These are phyloP conservation scores for Fusarium sp. DNA, from an alignment of 2,329 filamentous ascomycete species.

Conservation along the genomic window DNA sequence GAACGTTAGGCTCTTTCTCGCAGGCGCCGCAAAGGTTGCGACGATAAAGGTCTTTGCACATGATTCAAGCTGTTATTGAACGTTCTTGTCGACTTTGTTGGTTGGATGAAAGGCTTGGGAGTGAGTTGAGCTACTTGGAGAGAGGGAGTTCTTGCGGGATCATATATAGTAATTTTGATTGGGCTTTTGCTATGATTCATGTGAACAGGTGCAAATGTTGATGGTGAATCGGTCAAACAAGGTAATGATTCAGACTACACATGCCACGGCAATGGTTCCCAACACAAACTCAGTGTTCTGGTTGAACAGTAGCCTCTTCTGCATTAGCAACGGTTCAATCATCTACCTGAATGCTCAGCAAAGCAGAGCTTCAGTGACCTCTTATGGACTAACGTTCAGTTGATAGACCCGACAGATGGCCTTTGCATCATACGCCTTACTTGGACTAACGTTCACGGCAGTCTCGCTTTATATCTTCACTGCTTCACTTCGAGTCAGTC, in stretches of 20 bases:
- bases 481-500: background rate
- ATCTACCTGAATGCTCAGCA: too few species aligned
- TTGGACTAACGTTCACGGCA: background rate
- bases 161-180: background rate
- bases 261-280: too few species aligned
- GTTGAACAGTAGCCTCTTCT: accelerated
- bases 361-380: accelerated
- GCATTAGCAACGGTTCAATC: background rate
- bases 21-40: background rate
- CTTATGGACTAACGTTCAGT: background rate
- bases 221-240: background rate
- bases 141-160: background rate
- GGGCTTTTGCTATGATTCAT: accelerated
- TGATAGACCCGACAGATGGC: background rate
- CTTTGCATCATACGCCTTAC: too few species aligned
- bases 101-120: background rate
- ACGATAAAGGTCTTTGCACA: background rate
- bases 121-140: background rate
- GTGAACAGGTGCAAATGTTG: background rate
- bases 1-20: background rate
- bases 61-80: background rate
- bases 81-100: background rate
- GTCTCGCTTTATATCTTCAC: background rate
- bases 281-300: background rate
- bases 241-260: background rate